These are phyloP conservation scores for Exophiala xenobiotica DNA, from an alignment of 2,329 filamentous ascomycete species.

Conservation along the genomic window DNA sequence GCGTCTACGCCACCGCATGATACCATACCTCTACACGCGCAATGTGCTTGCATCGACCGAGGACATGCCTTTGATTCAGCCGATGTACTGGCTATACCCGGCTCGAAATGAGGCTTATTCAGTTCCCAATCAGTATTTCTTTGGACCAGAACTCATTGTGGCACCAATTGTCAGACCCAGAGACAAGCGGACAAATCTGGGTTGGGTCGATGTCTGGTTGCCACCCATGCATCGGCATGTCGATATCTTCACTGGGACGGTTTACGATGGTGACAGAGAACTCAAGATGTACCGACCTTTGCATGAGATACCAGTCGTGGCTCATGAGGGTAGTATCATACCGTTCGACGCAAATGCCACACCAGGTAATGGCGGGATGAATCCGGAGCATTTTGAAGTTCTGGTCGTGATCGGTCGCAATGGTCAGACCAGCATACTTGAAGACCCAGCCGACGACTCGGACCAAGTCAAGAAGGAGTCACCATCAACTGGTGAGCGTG, in stretches of 20 bases:
- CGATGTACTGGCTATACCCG: conserved; percentile 63
- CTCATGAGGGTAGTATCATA: conserved; percentile 58
- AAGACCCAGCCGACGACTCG: conserved; percentile 41
- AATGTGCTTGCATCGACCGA: conserved; percentile 49
- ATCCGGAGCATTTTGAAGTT: conserved; percentile 51
- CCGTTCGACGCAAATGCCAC: conserved; percentile 50
- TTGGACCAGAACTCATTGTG: conserved; percentile 58
- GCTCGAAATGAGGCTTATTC: conserved; percentile 54
- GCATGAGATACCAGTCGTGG: conserved; percentile 53
- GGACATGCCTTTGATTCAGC: conserved; percentile 57
- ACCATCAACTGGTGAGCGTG: conserved; percentile 27
- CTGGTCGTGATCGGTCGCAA: conserved; percentile 47
- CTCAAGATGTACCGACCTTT: conserved; percentile 54
- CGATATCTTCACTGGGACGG: conserved; percentile 58
- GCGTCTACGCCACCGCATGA: conserved; percentile 56
- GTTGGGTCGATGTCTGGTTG: conserved; percentile 55
- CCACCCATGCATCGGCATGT: conserved; percentile 53
- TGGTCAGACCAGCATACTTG: conserved; percentile 47
- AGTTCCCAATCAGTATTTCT: conserved; percentile 59
- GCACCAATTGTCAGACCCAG: conserved; percentile 56
- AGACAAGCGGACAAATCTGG: conserved; percentile 48
- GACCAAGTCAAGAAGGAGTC: conserved; percentile 18
- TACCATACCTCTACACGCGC: conserved; percentile 62
- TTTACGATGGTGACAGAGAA: conserved; percentile 58
- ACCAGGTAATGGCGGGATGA: conserved; percentile 50